These are phyloP conservation scores for Suhomyces vadensis DNA, from an alignment of 805 yeast genomes.

Conservation along the genomic window DNA sequence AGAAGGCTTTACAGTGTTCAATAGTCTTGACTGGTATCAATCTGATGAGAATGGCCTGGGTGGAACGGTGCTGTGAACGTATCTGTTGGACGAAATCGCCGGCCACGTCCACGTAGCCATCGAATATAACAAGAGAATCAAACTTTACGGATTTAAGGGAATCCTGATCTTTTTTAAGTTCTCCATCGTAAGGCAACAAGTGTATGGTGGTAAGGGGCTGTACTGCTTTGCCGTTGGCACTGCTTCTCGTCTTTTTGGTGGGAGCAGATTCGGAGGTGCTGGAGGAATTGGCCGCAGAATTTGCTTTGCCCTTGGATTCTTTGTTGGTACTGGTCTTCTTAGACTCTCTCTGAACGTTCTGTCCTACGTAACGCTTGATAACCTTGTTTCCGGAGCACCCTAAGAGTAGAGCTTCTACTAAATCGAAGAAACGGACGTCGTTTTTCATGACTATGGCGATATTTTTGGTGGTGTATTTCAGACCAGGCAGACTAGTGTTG, in stretches of 20 bases:
- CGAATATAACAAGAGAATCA: constrained; percentile 65
- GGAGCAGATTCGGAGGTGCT: background rate
- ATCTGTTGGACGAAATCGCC: constrained; percentile 29
- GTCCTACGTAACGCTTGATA: constrained; percentile 63
- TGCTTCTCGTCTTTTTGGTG: background rate
- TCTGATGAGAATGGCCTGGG: constrained; percentile 58
- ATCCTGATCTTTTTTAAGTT: constrained; percentile 24
- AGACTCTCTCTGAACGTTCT: constrained; percentile 53
- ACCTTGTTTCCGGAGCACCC: constrained; percentile 52
- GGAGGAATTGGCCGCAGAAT: background rate
- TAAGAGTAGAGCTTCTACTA: constrained; percentile 67
- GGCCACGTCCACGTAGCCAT: constrained; percentile 53
- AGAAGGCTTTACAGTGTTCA: constrained; percentile 71
- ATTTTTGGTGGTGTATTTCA: constrained; percentile 40
- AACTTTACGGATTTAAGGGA: constrained; percentile 33
- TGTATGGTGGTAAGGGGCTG: constrained; percentile 13
- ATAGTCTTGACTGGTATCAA: constrained; percentile 77
- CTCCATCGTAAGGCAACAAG: constrained; percentile 16
- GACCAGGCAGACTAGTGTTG: background rate
- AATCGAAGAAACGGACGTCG: constrained; percentile 64
- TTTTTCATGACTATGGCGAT: constrained; percentile 72
- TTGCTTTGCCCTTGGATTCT: constrained; percentile 3
- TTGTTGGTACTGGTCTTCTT: constrained; percentile 15
- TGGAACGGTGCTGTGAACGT: constrained; percentile 28
- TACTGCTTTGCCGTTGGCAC: background rate